phyloP scores from a whole-genome alignment of 768 basidiomycete species.

The Hypsizygus marmoreus region DNA sequence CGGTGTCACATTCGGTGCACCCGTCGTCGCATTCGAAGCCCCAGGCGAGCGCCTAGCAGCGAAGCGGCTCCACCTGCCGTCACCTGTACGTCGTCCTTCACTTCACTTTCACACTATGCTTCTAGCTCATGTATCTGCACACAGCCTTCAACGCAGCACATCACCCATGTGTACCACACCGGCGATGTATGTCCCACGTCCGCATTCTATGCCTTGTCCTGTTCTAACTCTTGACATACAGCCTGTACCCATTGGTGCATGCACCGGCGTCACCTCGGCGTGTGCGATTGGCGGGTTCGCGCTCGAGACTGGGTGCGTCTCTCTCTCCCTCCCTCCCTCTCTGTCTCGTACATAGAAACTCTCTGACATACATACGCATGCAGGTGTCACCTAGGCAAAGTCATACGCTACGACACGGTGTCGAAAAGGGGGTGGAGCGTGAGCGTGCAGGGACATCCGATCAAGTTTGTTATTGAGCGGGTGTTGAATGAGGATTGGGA shows the following conservation, averaged over 20 bases:
- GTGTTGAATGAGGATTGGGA: conserved; percentile 37
- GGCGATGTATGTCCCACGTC: conserved; percentile 58
- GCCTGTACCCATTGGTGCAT: conserved; percentile 86
- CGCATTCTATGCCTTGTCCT: not conserved
- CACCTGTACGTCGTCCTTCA: conserved; percentile 63
- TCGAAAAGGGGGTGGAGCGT: conserved; percentile 79
- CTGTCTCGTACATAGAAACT: not conserved
- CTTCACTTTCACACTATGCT: not conserved
- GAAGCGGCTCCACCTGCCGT: conserved; percentile 80
- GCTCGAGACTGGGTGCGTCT: conserved; percentile 61
- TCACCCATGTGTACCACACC: conserved; percentile 90
- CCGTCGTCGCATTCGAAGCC: conserved; percentile 89
- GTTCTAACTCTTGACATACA: conserved; percentile 17
- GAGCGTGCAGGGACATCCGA: conserved; percentile 69
- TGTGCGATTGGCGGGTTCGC: conserved; percentile 74
- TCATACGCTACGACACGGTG: conserved; percentile 85
- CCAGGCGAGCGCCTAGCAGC: conserved; percentile 76
- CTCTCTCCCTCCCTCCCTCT: not conserved
- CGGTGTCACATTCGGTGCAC: conserved; percentile 89
- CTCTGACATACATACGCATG: conserved; percentile 1
- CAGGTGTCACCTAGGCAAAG: conserved; percentile 87
- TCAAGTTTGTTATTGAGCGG: conserved; percentile 69
- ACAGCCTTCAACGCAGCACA: conserved; percentile 70
- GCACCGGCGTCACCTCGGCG: conserved; percentile 64
- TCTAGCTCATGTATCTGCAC: conserved; percentile 3